Evolutionary conservation across 2,329 filamentous ascomycete genomes (phyloP).

Genomic region (Curvularia verruculosa): DNA sequence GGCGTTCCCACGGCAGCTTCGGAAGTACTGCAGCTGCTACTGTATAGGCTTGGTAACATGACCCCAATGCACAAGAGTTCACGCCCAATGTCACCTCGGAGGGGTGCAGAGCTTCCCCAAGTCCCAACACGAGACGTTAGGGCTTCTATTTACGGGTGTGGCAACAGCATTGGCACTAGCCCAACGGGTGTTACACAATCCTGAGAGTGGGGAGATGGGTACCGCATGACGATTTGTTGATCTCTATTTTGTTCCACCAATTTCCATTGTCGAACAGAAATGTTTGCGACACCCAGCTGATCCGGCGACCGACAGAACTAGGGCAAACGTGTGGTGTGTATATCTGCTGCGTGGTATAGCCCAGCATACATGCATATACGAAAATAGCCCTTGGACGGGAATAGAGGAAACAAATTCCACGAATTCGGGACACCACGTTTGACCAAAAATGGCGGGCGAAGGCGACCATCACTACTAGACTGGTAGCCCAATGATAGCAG

Average conservation of each 20-base stretch:
- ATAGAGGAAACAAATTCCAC: not conserved
- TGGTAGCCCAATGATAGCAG: not conserved
- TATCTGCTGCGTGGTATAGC: not conserved
- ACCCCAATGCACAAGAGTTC: not conserved
- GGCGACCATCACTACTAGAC: not conserved
- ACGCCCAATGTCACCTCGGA: not conserved
- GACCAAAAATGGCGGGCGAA: not conserved
- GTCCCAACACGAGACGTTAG: constrained; percentile 5
- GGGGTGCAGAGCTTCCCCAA: not conserved
- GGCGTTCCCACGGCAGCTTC: not conserved
- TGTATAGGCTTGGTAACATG: not conserved
- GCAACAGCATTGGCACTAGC: constrained; percentile 4
- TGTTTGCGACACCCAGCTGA: not conserved
- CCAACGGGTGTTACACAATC: constrained; percentile 9
- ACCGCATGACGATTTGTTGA: not conserved
- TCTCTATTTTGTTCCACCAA: not conserved
- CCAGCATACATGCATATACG: not conserved
- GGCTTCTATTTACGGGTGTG: constrained; percentile 7
- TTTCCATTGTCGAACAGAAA: not conserved
- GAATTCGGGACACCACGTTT: not conserved
- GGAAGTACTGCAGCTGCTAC: not conserved
- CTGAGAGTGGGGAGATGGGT: constrained; percentile 8
- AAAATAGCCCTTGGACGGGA: not conserved
- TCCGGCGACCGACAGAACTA: not conserved
- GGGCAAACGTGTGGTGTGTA: not conserved